Evolutionary conservation across 1,284 basidiomycete genomes (phyloP).

Genomic region (Puccinia horiana): DNA sequence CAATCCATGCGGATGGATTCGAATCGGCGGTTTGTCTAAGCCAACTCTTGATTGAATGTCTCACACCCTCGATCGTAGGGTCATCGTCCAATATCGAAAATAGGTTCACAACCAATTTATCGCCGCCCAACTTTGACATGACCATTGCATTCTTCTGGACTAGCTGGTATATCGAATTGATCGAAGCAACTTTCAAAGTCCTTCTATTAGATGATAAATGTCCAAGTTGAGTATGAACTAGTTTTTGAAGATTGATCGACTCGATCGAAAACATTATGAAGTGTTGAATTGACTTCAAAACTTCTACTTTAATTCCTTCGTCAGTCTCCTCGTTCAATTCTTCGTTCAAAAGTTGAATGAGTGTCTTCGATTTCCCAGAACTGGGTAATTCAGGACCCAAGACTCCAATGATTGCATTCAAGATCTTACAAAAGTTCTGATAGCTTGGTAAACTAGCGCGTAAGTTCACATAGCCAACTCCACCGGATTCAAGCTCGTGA

Average conservation of each 20-base stretch:
- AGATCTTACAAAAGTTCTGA: constrained; percentile 84
- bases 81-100: constrained; percentile 94
- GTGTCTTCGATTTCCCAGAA: constrained; percentile 72
- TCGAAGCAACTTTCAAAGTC: constrained; percentile 86
- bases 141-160: constrained; percentile 90
- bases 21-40: constrained; percentile 87
- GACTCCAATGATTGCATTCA: constrained; percentile 88
- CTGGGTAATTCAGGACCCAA: constrained; percentile 95
- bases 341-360: constrained; percentile 80
- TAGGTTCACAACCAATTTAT: constrained; percentile 87
- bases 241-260: constrained; percentile 62
- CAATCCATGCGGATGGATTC: constrained; percentile 96
- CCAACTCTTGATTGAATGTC: constrained; percentile 92
- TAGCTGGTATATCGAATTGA: constrained; percentile 93
- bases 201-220: constrained; percentile 58
- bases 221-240: constrained; percentile 28
- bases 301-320: constrained; percentile 85
- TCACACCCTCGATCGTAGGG: constrained; percentile 87
- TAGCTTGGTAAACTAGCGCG: constrained; percentile 89
- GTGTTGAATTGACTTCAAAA: constrained; percentile 92
- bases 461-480: constrained; percentile 74
- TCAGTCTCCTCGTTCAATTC: constrained; percentile 80
- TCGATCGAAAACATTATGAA: constrained; percentile 92
- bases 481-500: constrained; percentile 92
- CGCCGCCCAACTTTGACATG: constrained; percentile 91